phyloP scores from a whole-genome alignment of 176 grass and related monocot genomes.

The Triticum turgidum region DNA sequence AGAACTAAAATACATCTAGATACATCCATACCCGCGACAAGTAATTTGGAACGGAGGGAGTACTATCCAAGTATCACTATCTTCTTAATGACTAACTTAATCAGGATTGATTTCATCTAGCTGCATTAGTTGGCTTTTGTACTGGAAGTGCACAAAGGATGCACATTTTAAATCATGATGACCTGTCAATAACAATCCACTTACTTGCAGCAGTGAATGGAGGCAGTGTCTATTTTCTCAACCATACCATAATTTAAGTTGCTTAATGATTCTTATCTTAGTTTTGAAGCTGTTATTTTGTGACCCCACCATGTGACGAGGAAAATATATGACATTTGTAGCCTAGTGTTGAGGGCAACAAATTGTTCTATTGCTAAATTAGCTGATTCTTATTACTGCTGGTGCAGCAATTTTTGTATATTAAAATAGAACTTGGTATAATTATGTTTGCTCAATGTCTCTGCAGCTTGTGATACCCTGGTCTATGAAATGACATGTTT shows the following conservation, averaged over 20 bases:
- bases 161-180: neutral
- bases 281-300: neutral
- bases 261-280: neutral
- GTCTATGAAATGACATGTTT: constrained; percentile 7
- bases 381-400: neutral
- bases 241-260: neutral
- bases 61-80: neutral
- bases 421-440: neutral
- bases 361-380: neutral
- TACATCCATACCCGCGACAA: no score
- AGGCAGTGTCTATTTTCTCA: neutral
- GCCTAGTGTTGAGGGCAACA: neutral
- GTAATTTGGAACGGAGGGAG: no score
- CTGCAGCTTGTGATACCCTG: neutral
- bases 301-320: neutral
- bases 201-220: neutral
- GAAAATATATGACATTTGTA: neutral
- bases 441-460: constrained; percentile 2
- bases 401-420: neutral
- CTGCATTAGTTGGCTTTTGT: neutral
- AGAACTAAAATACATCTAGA: no score
- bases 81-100: neutral
- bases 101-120: constrained; percentile 11
- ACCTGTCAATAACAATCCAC: neutral
- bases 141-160: constrained; percentile 1